phyloP scores from a whole-genome alignment of 768 basidiomycete genomes.

The Amanita thiersii region DNA sequence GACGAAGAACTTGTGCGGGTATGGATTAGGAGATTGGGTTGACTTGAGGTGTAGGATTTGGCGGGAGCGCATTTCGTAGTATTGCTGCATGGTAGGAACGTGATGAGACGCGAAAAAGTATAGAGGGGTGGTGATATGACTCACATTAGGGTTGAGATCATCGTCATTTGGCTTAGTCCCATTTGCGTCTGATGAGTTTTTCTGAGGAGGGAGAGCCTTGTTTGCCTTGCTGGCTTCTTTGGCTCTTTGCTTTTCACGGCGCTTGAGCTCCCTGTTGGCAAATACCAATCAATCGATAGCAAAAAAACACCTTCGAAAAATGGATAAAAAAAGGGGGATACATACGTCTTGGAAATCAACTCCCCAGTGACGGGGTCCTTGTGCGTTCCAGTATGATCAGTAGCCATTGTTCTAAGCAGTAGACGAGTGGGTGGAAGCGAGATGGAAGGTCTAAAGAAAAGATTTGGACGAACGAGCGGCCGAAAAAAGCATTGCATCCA shows the following conservation, averaged over 20 bases:
- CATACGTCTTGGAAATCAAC: constrained; percentile 93
- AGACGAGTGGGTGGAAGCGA: too few species aligned
- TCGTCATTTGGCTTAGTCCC: constrained; percentile 57
- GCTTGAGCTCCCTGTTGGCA: constrained; percentile 78
- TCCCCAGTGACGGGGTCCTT: constrained; percentile 91
- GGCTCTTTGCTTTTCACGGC: constrained; percentile 79
- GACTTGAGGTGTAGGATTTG: constrained; percentile 81
- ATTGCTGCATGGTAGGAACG: constrained; percentile 57
- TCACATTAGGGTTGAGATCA: constrained; percentile 85
- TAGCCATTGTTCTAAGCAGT: constrained; percentile 33
- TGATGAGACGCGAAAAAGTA: not conserved
- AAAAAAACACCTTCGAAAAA: constrained; percentile 3
- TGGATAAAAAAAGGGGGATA: constrained; percentile 15
- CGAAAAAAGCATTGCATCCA: too few species aligned
- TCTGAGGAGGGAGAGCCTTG: constrained; percentile 34
- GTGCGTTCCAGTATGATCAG: constrained; percentile 37
- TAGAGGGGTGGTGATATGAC: constrained; percentile 21
- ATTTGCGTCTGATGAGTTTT: constrained; percentile 28
- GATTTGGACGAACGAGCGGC: too few species aligned
- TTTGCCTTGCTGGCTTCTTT: constrained; percentile 74
- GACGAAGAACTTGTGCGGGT: constrained; percentile 99
- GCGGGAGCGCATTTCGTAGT: constrained; percentile 88
- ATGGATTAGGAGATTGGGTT: constrained; percentile 85
- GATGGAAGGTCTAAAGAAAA: too few species aligned
- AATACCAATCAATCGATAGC: constrained; percentile 18